These are phyloP conservation scores for Cryptosporidium andersoni DNA, from an alignment of 169 alveolate species.

Conservation along the genomic window DNA sequence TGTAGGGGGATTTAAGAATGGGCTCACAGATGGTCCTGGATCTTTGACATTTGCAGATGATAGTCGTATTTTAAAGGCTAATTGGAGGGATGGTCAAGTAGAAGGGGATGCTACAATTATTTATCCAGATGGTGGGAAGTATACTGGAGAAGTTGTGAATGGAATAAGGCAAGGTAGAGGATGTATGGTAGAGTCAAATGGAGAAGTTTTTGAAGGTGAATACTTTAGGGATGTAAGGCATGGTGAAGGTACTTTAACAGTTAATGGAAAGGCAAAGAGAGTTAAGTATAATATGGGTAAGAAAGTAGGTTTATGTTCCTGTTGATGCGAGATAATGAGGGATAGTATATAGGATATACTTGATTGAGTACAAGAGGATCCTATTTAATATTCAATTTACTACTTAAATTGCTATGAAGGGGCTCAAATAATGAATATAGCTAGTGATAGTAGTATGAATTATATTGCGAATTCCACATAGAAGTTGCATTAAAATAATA, in stretches of 20 bases:
- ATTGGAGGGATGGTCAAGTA: slow-evolving; percentile 73
- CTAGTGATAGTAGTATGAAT: too few relatives aligned
- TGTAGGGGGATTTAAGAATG: slow-evolving; percentile 59
- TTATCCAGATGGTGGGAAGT: slow-evolving; percentile 74
- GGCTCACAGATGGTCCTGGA: slow-evolving; percentile 71
- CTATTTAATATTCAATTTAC: too few relatives aligned
- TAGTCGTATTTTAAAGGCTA: slow-evolving; percentile 69
- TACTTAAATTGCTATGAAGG: too few relatives aligned
- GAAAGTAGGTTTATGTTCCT: slow-evolving; percentile 66
- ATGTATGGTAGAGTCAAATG: slow-evolving; percentile 76
- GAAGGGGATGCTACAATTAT: slow-evolving; percentile 73
- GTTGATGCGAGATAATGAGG: not conserved
- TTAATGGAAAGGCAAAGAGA: slow-evolving; percentile 65
- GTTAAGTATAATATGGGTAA: slow-evolving; percentile 70
- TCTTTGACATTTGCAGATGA: slow-evolving; percentile 66
- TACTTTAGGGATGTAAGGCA: slow-evolving; percentile 75
- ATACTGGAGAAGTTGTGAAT: slow-evolving; percentile 72
- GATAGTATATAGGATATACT: too few relatives aligned
- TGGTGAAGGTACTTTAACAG: slow-evolving; percentile 54
- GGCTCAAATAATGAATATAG: too few relatives aligned
- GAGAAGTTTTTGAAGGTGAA: slow-evolving; percentile 90
- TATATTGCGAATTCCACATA: too few relatives aligned
- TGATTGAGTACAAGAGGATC: too few relatives aligned
- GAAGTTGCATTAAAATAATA: too few relatives aligned
- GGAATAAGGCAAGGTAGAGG: slow-evolving; percentile 75